Conservation (phyloP, 2,329 filamentous ascomycete genomes). For the Trichoderma koningiopsis region DNA sequence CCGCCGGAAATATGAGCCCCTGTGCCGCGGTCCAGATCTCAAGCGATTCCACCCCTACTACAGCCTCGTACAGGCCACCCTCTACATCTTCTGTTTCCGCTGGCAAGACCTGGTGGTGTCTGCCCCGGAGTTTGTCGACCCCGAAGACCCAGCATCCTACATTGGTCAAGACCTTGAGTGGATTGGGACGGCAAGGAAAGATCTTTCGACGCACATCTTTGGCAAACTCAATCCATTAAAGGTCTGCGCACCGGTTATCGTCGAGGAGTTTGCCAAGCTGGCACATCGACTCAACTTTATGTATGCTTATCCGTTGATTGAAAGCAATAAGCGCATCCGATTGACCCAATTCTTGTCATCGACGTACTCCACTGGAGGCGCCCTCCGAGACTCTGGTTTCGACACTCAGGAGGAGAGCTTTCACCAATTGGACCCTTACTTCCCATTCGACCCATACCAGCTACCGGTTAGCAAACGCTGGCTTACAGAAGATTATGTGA, state of each 20-base stretch:
- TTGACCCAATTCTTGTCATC: slow-evolving; percentile 69
- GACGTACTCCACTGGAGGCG: slow-evolving; percentile 57
- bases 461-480: slow-evolving; percentile 84
- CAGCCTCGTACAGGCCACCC: slow-evolving; percentile 79
- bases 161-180: slow-evolving; percentile 75
- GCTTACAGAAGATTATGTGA: slow-evolving; percentile 81
- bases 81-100: slow-evolving; percentile 97
- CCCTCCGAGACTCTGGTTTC: slow-evolving; percentile 52
- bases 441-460: slow-evolving; percentile 96
- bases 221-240: slow-evolving; percentile 92
- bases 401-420: slow-evolving; percentile 69
- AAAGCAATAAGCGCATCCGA: slow-evolving; percentile 88
- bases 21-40: slow-evolving; percentile 82
- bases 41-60: slow-evolving; percentile 85
- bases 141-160: slow-evolving; percentile 62
- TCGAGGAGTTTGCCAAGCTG: slow-evolving; percentile 87
- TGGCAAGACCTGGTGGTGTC: slow-evolving; percentile 85
- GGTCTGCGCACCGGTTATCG: slow-evolving; percentile 87
- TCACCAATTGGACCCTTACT: slow-evolving; percentile 89
- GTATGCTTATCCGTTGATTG: slow-evolving; percentile 85
- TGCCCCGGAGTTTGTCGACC: slow-evolving; percentile 61
- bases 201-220: slow-evolving; percentile 76
- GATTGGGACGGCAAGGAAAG: slow-evolving; percentile 72
- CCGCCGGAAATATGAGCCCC: slow-evolving; percentile 69
- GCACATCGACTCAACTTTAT: slow-evolving; percentile 83